These are phyloP conservation scores for Ceratocystis destructans DNA, from an alignment of 2,329 filamentous ascomycete species.

Conservation along the genomic window DNA sequence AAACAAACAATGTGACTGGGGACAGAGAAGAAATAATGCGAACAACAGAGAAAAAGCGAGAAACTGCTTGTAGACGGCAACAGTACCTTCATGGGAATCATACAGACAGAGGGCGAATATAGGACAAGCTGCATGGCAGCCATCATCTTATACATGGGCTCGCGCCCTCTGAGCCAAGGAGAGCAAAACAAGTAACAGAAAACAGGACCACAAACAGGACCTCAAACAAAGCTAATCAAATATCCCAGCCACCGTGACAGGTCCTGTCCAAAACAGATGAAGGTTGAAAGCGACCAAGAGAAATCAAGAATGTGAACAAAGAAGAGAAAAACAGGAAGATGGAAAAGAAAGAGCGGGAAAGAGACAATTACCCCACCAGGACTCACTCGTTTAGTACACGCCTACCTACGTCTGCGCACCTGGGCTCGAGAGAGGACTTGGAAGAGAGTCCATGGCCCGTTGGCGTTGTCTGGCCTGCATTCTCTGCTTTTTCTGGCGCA, in stretches of 20 bases:
- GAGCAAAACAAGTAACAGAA: neutral
- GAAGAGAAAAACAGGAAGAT: neutral
- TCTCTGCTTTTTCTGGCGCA: slow-evolving; percentile 17
- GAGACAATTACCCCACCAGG: neutral
- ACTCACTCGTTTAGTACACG: neutral
- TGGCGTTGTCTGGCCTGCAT: slow-evolving; percentile 7
- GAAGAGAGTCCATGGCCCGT: slow-evolving; percentile 12
- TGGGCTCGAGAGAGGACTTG: slow-evolving; percentile 11
- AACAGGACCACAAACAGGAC: neutral
- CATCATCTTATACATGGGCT: neutral
- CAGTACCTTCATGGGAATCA: neutral
- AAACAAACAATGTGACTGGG: slow-evolving; percentile 6
- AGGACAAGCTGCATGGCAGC: neutral
- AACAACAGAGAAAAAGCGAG: neutral
- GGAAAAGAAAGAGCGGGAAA: neutral
- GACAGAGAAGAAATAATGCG: neutral
- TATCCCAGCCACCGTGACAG: neutral
- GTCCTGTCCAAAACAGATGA: neutral
- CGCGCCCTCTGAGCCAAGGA: neutral
- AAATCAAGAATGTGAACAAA: neutral
- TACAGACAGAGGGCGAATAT: neutral
- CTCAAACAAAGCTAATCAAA: neutral
- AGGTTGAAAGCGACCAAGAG: neutral
- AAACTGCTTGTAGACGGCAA: neutral
- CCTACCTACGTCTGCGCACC: neutral